A percentile compares a stretch with the other conserved stretches of the same genome.
Evolutionary conservation across 2,329 filamentous ascomycete genomes (phyloP).

Genomic region (Diaporthe caulivora): DNA sequence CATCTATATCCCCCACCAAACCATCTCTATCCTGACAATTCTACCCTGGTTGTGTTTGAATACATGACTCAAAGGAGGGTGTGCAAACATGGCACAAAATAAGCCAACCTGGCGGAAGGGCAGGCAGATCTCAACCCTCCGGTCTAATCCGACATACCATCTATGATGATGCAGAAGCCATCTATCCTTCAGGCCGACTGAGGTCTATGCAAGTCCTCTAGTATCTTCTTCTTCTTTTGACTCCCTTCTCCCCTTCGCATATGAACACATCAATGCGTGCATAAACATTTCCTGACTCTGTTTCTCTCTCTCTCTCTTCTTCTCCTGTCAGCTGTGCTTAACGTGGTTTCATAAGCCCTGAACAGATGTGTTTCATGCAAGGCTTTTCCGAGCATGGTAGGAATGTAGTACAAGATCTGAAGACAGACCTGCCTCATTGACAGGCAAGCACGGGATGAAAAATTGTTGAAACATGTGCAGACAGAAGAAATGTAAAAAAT

Average conservation of each 20-base stretch:
- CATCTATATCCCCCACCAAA: neutral
- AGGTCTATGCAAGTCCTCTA: conserved; percentile 33
- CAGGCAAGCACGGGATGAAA: neutral
- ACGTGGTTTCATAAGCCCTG: neutral
- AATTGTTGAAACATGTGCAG: conserved; percentile 15
- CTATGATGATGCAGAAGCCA: conserved; percentile 32
- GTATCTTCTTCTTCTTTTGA: conserved; percentile 2
- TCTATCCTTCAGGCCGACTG: conserved; percentile 35
- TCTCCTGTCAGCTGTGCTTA: neutral
- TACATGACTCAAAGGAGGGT: conserved; percentile 15
- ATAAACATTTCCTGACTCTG: neutral
- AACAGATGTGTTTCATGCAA: neutral
- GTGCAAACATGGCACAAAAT: neutral
- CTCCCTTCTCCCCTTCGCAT: conserved; percentile 12
- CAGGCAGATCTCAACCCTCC: neutral
- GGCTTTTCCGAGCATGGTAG: neutral
- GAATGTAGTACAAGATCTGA: neutral
- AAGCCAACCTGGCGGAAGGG: neutral
- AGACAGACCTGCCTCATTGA: neutral
- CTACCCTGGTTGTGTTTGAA: conserved; percentile 17
- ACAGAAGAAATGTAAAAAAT: neutral
- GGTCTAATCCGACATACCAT: conserved; percentile 26
- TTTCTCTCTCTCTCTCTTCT: neutral
- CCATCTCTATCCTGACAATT: conserved; percentile 20
- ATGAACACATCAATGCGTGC: neutral